Percentiles rank a stretch among this genome's conserved stretches.
Conservation (phyloP, 352 stramenopile genomes). For the Aphanomyces invadans region DNA sequence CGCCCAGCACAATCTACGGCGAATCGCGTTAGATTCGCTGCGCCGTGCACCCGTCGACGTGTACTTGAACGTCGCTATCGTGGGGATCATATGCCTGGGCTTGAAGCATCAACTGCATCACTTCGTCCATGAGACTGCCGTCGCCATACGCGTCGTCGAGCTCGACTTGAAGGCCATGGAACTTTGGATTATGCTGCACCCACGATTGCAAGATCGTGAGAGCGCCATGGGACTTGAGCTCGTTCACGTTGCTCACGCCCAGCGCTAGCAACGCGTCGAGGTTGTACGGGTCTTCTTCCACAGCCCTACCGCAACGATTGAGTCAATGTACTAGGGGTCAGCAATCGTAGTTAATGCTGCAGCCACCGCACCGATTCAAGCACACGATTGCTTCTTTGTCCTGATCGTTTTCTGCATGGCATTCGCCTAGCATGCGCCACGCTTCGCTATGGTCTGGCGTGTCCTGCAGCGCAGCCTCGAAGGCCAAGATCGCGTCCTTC, state of each 20-base stretch:
- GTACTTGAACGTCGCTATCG: slow-evolving; percentile 60
- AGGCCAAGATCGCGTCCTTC: slow-evolving; percentile 88
- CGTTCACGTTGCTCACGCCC: slow-evolving; percentile 95
- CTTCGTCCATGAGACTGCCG: slow-evolving; percentile 86
- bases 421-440: slow-evolving; percentile 92
- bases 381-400: slow-evolving; percentile 94
- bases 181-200: slow-evolving; percentile 96
- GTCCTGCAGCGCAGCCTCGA: slow-evolving; percentile 92
- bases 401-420: slow-evolving; percentile 94
- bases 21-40: slow-evolving; percentile 27
- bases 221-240: slow-evolving; percentile 90
- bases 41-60: neutral
- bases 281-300: slow-evolving; percentile 94
- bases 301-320: slow-evolving; percentile 30
- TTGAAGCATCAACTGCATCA: slow-evolving; percentile 92
- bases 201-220: slow-evolving; percentile 92
- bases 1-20: slow-evolving; percentile 89
- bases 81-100: slow-evolving; percentile 65
- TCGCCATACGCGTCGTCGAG: slow-evolving; percentile 76
- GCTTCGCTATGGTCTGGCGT: slow-evolving; percentile 90
- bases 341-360: neutral
- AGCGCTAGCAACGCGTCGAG: slow-evolving; percentile 88
- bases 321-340: too few relatives aligned
- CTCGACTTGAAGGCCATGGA: slow-evolving; percentile 88
- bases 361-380: slow-evolving; percentile 53